Conservation (phyloP, 345 rosid species). For the Cochlearia excelsa region DNA sequence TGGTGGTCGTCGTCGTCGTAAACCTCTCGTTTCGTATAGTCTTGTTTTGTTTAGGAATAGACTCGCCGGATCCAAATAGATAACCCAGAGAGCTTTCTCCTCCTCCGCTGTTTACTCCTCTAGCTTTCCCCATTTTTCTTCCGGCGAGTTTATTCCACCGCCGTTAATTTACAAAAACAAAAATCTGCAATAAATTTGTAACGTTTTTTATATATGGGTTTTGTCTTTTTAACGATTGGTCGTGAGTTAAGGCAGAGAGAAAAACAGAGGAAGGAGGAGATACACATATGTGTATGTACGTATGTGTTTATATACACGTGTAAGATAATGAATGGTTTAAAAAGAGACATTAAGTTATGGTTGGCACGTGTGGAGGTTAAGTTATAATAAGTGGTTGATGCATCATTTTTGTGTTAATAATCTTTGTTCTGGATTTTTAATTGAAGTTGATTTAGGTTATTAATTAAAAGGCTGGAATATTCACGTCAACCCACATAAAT, state of each 20-base stretch:
- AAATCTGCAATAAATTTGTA: slow-evolving; percentile 14
- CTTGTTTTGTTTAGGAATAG: slow-evolving; percentile 45
- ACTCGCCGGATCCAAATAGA: slow-evolving; percentile 70
- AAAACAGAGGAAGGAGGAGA: slow-evolving; percentile 32
- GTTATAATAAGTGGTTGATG: not conserved
- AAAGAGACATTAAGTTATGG: slow-evolving; percentile 20
- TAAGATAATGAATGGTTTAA: slow-evolving; percentile 21
- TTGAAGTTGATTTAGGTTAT: too few relatives aligned
- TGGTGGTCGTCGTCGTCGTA: slow-evolving; percentile 36
- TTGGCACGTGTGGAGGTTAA: slow-evolving; percentile 27
- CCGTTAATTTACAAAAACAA: not conserved
- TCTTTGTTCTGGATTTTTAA: too few relatives aligned
- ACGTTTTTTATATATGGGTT: not conserved
- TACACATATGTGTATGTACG: slow-evolving; percentile 5
- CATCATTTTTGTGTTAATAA: too few relatives aligned
- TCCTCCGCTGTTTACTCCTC: slow-evolving; percentile 79
- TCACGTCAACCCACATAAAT: too few relatives aligned
- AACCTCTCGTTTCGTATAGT: too few relatives aligned
- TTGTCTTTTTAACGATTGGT: slow-evolving; percentile 20
- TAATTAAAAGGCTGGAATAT: too few relatives aligned
- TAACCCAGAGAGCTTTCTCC: slow-evolving; percentile 93
- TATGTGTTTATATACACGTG: slow-evolving; percentile 26
- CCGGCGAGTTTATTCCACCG: slow-evolving; percentile 26
- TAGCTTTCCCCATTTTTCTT: slow-evolving; percentile 58
- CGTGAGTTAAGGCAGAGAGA: slow-evolving; percentile 25